Base-by-base conservation (phyloP, 192 early-diverging fungal species). In the Chytriomyces confervae region DNA sequence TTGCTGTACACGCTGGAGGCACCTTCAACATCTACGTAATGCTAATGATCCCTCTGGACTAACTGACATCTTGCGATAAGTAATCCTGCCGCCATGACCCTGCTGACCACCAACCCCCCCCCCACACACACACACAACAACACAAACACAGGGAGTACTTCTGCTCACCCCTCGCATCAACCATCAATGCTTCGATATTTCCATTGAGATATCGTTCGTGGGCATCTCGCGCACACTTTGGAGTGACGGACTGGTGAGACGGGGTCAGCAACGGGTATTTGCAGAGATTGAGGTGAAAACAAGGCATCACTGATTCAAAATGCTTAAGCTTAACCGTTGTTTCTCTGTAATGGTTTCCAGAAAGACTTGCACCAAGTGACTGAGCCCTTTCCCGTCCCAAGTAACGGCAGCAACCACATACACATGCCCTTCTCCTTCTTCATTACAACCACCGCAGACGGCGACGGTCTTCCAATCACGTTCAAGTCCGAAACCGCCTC, bases 391-490 rank as follows among this genome's bases (percentile, higher is more conserved):
- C 53, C 53, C 20, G 36, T 57, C 16, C 16, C 16, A 57, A 13
- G 20, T n/a, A n/a, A n/a, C 53, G 7, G n/a, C 67, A 8, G 9
- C 44, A n/a, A 36, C 36, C 10, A 47, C 16, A 20, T 63, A 49
- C 29, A 36, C 13, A 48, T 76, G 7, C 74, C 74, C 20, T 76
- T 76, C 50, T 36, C 49, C 3, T 66, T 76, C 24, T 27, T 47
- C 9, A 49, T 76, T 20, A n/a, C 27, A 10, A 64, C 74, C 10
- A 16, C 2, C 10, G 46, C 44, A 20, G 74, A 49, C 7, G 24
- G 62, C 18, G n/a, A 45, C 27, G 69, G 69, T 53, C 74, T 76
- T 9, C 74, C 74, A 6, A 62, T 76, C 63, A 61, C 74, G 3
- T 76, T 76, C 50, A 11, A n/a, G 9, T 76, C 74, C 2, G 24